Base-by-base conservation (phyloP, 2,329 filamentous ascomycete genomes). In the Furcasterigmium furcatum region DNA sequence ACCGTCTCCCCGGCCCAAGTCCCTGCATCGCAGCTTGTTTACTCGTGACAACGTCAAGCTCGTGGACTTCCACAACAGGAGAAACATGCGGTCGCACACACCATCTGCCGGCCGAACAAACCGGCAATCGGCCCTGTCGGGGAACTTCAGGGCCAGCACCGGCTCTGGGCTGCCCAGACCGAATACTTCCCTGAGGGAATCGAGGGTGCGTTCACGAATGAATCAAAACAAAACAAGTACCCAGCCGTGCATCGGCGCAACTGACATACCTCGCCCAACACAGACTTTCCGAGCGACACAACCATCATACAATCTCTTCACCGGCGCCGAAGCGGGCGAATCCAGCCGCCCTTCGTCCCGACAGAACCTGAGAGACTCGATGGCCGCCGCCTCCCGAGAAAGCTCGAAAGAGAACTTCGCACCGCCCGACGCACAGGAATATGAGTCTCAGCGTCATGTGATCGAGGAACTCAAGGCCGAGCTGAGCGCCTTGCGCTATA, bases 391-490 rank as follows among this genome's bases (percentile, higher is more conserved):
- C n/a, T 81, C 79, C 38, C 72, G 70, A 51, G 78, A 82, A 46
- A 81, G 77, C 58, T 78, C 67, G 50, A 82, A 79, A 57, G 80
- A 79, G 58, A 83, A 82, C 57, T 69, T 77, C 54, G 74, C 77
- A 25, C 79, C 80, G 0, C 69, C 76, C 1, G 79, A 82, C 47
- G 73, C 73, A n/a, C 75, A 80, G 47, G 72, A 77, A 45, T 80
- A 81, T 58, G 79, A 83, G 58, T 73, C 70, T 38, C 79, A 78
- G 58, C 71, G 74, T 41, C 74, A 69, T 45, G 71, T 71, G 29
- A 79, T 77, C 48, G 91, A 97, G 58, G 86, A 91, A 52, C 76
- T 97, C 21, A 91, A 92, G 59, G 89, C 92, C 2, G 90, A 96
- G 65, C 74, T 97, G 35, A 94, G 91, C 50, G 88, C 90, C 0